Conservation (phyloP, 495 filamentous ascomycete species). For the Tuber brumale region DNA sequence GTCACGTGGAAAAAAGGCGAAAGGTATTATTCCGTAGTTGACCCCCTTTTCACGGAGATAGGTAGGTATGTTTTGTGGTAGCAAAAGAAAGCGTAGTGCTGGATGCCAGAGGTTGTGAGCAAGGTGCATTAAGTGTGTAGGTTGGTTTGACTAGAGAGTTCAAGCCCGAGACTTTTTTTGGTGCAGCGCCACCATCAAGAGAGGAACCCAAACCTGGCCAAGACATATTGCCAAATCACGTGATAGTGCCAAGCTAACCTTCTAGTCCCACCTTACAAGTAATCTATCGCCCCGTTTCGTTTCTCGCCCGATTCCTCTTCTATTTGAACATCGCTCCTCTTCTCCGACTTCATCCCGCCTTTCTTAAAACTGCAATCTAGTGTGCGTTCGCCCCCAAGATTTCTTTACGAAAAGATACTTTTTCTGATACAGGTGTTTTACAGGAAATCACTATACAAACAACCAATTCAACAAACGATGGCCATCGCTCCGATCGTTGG, state of each 20-base stretch:
- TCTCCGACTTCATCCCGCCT: background rate
- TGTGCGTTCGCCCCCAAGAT: background rate
- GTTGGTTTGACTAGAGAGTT: too few species aligned
- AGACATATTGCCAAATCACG: background rate
- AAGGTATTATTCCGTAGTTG: background rate
- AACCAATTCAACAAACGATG: conserved; percentile 12
- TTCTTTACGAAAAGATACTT: background rate
- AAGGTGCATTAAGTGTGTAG: background rate
- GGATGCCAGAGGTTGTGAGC: background rate
- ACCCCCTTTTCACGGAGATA: background rate
- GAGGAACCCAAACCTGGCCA: background rate
- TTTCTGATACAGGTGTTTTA: background rate
- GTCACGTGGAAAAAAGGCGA: background rate
- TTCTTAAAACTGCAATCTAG: background rate
- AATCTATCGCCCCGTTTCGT: background rate
- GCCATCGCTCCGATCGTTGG: conserved; percentile 41
- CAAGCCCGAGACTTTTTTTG: too few species aligned
- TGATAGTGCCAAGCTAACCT: background rate
- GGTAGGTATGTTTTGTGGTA: background rate
- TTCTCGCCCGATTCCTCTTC: background rate
- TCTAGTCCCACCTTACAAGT: background rate
- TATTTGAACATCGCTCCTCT: background rate
- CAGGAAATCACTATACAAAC: background rate
- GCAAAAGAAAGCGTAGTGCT: background rate
- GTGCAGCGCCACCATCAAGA: background rate